Conservation (phyloP, 2,329 filamentous ascomycete genomes). For the Daldinia eschscholtzii region DNA sequence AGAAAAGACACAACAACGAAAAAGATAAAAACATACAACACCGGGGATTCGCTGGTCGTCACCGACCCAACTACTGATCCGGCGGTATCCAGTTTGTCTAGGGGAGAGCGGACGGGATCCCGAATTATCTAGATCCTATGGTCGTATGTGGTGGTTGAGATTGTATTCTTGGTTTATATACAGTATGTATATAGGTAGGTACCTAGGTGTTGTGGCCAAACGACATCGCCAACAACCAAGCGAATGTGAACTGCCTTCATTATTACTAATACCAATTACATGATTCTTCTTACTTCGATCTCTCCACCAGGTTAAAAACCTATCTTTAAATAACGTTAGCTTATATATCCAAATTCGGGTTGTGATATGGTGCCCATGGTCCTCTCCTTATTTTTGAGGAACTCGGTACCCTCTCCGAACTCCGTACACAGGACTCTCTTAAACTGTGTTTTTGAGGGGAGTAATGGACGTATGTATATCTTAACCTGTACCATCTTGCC, state of each 20-base stretch:
- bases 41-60: slow-evolving; percentile 8
- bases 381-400: too few relatives aligned
- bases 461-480: too few relatives aligned
- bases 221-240: background rate
- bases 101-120: slow-evolving; percentile 4
- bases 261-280: background rate
- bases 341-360: background rate
- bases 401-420: too few relatives aligned
- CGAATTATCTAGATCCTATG: background rate
- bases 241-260: background rate
- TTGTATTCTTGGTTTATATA: background rate
- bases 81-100: background rate
- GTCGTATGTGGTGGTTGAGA: background rate
- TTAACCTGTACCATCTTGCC: background rate
- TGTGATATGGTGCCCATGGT: background rate
- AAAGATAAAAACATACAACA: slow-evolving; percentile 2
- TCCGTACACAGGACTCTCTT: too few relatives aligned
- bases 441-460: too few relatives aligned
- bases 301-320: background rate
- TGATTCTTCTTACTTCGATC: background rate
- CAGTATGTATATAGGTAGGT: background rate
- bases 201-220: background rate
- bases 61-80: slow-evolving; percentile 6
- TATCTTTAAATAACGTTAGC: background rate
- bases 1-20: background rate